phyloP scores from a whole-genome alignment of 345 rosid species.

The Zanthoxylum bungeanum region DNA sequence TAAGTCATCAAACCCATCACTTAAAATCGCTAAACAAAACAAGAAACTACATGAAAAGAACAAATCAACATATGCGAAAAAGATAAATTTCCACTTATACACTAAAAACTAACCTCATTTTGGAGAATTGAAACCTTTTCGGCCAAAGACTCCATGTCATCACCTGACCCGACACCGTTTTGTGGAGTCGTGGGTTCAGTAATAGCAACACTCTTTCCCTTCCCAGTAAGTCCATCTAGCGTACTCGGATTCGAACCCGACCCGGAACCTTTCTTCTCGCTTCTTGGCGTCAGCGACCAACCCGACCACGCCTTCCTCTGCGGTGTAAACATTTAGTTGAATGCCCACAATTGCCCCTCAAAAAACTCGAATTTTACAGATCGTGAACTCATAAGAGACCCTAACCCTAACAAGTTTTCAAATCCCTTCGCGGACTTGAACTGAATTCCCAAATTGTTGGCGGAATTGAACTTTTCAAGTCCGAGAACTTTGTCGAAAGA shows the following conservation, averaged over 20 bases:
- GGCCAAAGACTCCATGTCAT: slow-evolving; percentile 37
- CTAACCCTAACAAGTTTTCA: neutral
- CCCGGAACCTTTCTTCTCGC: slow-evolving; percentile 39
- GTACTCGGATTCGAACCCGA: slow-evolving; percentile 27
- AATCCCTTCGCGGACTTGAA: neutral
- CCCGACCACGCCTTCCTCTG: slow-evolving; percentile 67
- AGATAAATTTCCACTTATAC: neutral
- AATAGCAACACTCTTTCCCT: slow-evolving; percentile 45
- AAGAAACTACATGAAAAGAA: too few species aligned
- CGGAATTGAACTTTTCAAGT: slow-evolving; percentile 15
- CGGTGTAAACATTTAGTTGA: slow-evolving; percentile 72
- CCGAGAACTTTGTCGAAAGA: neutral
- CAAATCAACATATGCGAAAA: neutral
- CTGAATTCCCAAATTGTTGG: neutral
- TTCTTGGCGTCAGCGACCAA: slow-evolving; percentile 59
- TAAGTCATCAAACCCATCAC: neutral
- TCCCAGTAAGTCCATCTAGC: slow-evolving; percentile 30
- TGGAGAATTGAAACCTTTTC: slow-evolving; percentile 65
- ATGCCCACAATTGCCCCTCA: slow-evolving; percentile 17
- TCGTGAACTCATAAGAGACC: slow-evolving; percentile 28
- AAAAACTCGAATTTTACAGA: slow-evolving; percentile 19
- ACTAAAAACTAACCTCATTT: slow-evolving; percentile 54
- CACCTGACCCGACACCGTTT: slow-evolving; percentile 28
- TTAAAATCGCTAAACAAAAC: neutral
- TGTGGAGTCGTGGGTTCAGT: slow-evolving; percentile 57